Evolutionary conservation across 495 filamentous ascomycete species (phyloP).

Genomic region (Hamigera avellanea): DNA sequence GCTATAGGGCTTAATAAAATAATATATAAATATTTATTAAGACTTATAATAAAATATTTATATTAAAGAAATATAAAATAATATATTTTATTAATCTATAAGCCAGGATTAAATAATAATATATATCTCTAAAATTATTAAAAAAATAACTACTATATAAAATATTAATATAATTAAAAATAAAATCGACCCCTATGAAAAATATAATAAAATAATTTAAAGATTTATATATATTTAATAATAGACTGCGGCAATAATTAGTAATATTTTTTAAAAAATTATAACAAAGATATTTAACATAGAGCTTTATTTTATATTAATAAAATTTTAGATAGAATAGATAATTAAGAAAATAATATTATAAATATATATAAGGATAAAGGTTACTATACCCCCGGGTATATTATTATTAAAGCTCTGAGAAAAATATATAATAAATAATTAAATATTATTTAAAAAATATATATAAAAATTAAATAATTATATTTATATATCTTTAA

Average conservation of each 20-base stretch:
- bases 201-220: neutral
- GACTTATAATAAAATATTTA: too few relatives aligned
- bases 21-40: too few relatives aligned
- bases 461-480: neutral
- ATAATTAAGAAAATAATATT: constrained; percentile 5
- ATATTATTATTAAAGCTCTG: too few relatives aligned
- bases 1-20: too few relatives aligned
- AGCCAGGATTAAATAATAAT: too few relatives aligned
- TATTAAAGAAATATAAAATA: too few relatives aligned
- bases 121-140: too few relatives aligned
- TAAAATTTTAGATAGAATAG: constrained; percentile 6
- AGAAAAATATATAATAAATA: neutral
- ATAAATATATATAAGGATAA: neutral
- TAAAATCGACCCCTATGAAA: neutral
- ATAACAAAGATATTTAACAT: constrained; percentile 1
- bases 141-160: constrained; percentile 10
- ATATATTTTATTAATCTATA: too few relatives aligned
- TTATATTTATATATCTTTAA: neutral
- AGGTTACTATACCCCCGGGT: neutral
- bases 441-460: neutral
- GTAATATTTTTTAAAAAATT: constrained; percentile 2
- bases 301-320: constrained; percentile 6
- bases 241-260: constrained; percentile 4
- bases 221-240: constrained; percentile 4
- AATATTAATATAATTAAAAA: neutral